Evolutionary conservation across 106 monocot genomes (phyloP), one percentile per base, ranked within the genome.

Genomic region (Xerophyta viscosa): DNA sequence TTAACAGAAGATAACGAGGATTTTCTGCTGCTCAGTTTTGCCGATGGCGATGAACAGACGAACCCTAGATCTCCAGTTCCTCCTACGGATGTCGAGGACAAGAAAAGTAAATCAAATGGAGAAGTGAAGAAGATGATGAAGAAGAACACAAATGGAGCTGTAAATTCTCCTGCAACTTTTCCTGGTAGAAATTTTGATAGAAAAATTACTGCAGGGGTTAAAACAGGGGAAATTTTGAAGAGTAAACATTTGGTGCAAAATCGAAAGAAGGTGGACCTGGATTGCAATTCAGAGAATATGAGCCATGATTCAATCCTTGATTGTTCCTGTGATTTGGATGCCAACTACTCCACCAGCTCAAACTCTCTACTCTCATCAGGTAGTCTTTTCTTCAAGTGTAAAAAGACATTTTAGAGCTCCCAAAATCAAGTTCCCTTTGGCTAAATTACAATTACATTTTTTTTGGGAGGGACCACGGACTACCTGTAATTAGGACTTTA

Each of bases 221-320:
- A 24, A 13, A 9, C 31, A 14, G 31, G 2, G 8, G 53, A 54
- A 2, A 5, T 29, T 0, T 14, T 31, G 17, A 54, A 18, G 17
- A 48, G 8, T 2, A 48, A 17, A 17, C 12, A 17, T 14, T 21
- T 21, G 23, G 48, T 48, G 3, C 48, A 21, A 3, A 6, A 2
- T 6, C 3, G 20, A 11, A 11, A 30, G 15, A 54, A 3, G 24
- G 28, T 64, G 14, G 84, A 71, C 36, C 17, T 46, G 7, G 73
- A 70, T 13, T 66, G 52, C 36, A 58, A 60, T 49, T 66, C 71
- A 12, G 62, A 76, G 19, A 60, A 70, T 62, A 72, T 76, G 0
- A 88, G 88, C 23, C 88, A 83, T 7, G 70, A 80, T 52, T 81
- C 80, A 9, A 71, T 81, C 37, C 45, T 81, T 2, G 61, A 69